Evolutionary conservation across 2,329 filamentous ascomycete species (phyloP).

Genomic region (Tolypocladium endophyticum): DNA sequence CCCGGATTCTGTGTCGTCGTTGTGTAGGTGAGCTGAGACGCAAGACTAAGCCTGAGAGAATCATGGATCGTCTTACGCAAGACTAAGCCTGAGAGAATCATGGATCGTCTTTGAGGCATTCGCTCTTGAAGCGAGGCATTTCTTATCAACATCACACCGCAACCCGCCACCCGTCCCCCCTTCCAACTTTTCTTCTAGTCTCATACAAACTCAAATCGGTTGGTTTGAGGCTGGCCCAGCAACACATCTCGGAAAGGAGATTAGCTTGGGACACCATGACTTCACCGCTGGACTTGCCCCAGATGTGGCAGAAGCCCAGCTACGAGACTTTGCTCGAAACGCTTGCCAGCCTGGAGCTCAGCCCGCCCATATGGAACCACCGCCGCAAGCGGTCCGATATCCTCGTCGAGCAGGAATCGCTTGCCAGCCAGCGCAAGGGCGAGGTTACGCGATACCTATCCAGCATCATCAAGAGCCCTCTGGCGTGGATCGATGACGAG

Average conservation of each 20-base stretch:
- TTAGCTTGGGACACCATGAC: conserved; percentile 8
- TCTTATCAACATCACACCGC: neutral
- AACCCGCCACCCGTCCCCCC: neutral
- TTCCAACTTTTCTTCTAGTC: neutral
- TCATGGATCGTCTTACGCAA: neutral
- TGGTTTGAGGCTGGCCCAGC: neutral
- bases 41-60: neutral
- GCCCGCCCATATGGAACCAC: conserved; percentile 58
- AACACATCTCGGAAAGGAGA: neutral
- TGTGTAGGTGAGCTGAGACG: neutral
- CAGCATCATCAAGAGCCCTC: conserved; percentile 53
- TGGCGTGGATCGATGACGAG: conserved; percentile 60
- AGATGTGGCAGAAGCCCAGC: conserved; percentile 66
- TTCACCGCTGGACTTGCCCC: conserved; percentile 56
- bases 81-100: neutral
- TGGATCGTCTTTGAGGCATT: neutral
- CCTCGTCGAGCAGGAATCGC: conserved; percentile 28
- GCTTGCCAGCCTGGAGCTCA: conserved; percentile 55
- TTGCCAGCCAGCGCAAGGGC: conserved; percentile 28
- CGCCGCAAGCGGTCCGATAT: conserved; percentile 30
- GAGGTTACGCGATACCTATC: conserved; percentile 57
- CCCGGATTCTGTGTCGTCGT: neutral
- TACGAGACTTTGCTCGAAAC: conserved; percentile 52
- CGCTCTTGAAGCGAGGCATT: neutral
- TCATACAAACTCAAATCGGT: too few relatives aligned